Conservation (phyloP, 2,329 filamentous ascomycete genomes). For the Fusarium neocosmosporiellum region DNA sequence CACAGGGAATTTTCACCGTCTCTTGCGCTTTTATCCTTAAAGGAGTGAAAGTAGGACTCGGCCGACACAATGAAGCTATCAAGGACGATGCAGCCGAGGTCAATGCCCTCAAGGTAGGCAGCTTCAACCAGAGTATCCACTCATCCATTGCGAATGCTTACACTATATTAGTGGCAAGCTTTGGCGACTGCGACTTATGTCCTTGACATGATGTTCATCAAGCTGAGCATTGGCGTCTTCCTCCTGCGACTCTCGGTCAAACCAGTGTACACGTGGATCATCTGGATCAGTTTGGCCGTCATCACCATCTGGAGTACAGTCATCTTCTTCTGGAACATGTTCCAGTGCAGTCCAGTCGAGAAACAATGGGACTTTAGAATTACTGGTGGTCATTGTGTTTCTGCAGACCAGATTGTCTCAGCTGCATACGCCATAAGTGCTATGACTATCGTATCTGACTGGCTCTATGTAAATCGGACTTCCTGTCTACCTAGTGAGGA, state of each 20-base stretch:
- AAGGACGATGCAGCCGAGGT: constrained; percentile 53
- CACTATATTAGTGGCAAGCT: constrained; percentile 58
- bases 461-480: constrained; percentile 57
- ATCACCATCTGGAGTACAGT: constrained; percentile 59
- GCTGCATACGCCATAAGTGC: constrained; percentile 64
- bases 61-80: constrained; percentile 60
- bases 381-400: constrained; percentile 55
- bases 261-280: constrained; percentile 60
- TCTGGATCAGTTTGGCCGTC: constrained; percentile 58
- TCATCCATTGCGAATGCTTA: constrained; percentile 15
- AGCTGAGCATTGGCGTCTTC: constrained; percentile 66
- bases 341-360: constrained; percentile 62
- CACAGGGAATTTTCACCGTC: constrained; percentile 58
- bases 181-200: constrained; percentile 63
- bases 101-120: constrained; percentile 57
- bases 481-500: not conserved
- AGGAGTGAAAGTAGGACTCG: constrained; percentile 57
- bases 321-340: constrained; percentile 64
- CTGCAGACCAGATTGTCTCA: constrained; percentile 55
- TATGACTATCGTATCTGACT: constrained; percentile 65
- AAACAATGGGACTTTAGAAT: constrained; percentile 67
- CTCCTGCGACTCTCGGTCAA: constrained; percentile 60
- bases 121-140: not conserved
- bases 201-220: constrained; percentile 67
- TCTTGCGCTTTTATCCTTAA: constrained; percentile 59